Evolutionary conservation across 2,329 filamentous ascomycete species (phyloP).

Genomic region (Ascochyta fabae): DNA sequence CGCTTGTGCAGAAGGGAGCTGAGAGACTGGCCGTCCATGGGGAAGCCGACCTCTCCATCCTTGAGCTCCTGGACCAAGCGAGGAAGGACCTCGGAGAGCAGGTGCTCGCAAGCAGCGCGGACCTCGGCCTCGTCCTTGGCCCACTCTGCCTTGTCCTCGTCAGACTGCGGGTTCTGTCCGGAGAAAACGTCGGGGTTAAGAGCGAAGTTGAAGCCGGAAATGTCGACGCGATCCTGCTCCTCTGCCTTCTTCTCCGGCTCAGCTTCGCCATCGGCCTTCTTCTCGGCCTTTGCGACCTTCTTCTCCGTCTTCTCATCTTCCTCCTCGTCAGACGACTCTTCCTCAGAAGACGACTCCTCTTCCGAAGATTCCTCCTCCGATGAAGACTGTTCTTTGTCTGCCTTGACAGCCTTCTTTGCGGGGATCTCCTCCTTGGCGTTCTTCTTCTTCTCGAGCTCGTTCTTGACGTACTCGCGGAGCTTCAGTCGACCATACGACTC

Average conservation of each 20-base stretch:
- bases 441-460: conserved; percentile 64
- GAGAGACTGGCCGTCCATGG: conserved; percentile 96
- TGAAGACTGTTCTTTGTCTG: conserved; percentile 46
- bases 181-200: conserved; percentile 97
- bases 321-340: conserved; percentile 44
- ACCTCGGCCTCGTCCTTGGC: conserved; percentile 87
- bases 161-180: conserved; percentile 86
- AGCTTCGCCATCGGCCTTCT: conserved; percentile 23
- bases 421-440: conserved; percentile 45
- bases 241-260: conserved; percentile 23
- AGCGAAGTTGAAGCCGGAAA: conserved; percentile 84
- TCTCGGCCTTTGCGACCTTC: conserved; percentile 27
- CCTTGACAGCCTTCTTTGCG: conserved; percentile 47
- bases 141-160: conserved; percentile 86
- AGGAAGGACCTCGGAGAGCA: conserved; percentile 81
- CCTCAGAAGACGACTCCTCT: conserved; percentile 35
- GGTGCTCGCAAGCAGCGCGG: conserved; percentile 78
- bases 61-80: conserved; percentile 84
- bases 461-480: conserved; percentile 86
- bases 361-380: conserved; percentile 26
- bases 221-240: conserved; percentile 77
- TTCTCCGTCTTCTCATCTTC: conserved; percentile 56
- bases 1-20: conserved; percentile 91
- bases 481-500: conserved; percentile 84
- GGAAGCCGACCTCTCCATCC: conserved; percentile 93